Evolutionary conservation across 495 filamentous ascomycete species (phyloP).

Genomic region (Trypethelium eluteriae): DNA sequence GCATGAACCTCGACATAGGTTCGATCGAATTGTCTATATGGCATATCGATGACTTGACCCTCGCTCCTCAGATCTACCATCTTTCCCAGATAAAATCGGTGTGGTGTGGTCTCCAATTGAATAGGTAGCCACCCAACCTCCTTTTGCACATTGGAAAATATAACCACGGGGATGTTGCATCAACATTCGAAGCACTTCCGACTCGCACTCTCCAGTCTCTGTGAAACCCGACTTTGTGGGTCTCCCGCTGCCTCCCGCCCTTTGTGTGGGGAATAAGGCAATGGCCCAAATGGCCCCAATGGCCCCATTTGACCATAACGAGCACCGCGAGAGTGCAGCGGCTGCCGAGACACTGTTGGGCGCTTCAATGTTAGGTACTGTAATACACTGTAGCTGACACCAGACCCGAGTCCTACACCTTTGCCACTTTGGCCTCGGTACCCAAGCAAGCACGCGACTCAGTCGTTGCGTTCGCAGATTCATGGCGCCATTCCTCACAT

Average conservation of each 20-base stretch:
- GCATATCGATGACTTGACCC: too few relatives aligned
- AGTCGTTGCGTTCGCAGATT: background rate
- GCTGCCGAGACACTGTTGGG: background rate
- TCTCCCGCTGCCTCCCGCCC: background rate
- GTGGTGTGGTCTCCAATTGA: too few relatives aligned
- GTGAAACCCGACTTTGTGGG: background rate
- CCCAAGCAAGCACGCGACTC: background rate
- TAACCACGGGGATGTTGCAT: too few relatives aligned
- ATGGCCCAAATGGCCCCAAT: background rate
- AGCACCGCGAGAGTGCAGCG: background rate
- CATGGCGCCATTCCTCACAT: background rate
- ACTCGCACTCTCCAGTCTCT: too few relatives aligned
- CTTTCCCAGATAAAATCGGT: background rate
- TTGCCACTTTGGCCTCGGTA: background rate
- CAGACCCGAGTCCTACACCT: background rate
- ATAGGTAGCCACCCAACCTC: too few relatives aligned
- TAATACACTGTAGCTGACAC: too few relatives aligned
- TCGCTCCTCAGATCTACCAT: too few relatives aligned
- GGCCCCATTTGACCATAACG: background rate
- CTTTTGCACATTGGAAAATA: too few relatives aligned
- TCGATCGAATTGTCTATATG: too few relatives aligned
- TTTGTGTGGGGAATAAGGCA: background rate
- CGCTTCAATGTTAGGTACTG: background rate
- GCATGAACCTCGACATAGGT: background rate
- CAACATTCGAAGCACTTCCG: too few relatives aligned